Evolutionary conservation across 2,329 filamentous ascomycete species (phyloP).

Genomic region (Lizonia empirigonia): DNA sequence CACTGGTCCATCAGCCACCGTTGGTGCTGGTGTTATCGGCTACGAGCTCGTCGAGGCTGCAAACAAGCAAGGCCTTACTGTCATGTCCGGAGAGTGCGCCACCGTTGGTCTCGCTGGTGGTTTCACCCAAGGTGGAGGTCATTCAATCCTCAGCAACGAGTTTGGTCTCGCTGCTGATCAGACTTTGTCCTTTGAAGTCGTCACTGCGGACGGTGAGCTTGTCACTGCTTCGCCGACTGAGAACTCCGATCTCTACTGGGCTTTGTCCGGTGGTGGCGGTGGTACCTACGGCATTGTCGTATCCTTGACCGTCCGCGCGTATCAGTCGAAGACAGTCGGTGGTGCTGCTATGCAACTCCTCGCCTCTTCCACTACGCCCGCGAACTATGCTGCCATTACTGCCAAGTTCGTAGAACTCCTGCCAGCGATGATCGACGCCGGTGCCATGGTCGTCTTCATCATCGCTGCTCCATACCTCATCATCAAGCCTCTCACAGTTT

Average conservation of each 20-base stretch:
- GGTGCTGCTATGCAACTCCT: conserved; percentile 31
- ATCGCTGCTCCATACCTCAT: conserved; percentile 20
- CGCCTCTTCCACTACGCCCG: conserved; percentile 22
- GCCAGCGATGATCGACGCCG: conserved; percentile 29
- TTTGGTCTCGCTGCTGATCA: conserved; percentile 43
- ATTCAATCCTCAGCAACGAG: conserved; percentile 27
- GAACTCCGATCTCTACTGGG: conserved; percentile 47
- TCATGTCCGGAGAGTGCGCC: conserved; percentile 40
- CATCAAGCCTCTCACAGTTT: conserved; percentile 24
- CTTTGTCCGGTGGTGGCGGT: conserved; percentile 40
- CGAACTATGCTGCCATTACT: conserved; percentile 20
- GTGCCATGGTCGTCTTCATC: conserved; percentile 28
- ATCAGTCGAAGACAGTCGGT: conserved; percentile 25
- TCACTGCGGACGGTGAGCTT: conserved; percentile 38
- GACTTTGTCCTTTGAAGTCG: conserved; percentile 38
- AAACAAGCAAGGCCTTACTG: conserved; percentile 21
- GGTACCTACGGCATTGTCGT: conserved; percentile 41
- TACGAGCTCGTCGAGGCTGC: conserved; percentile 33
- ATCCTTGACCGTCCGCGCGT: conserved; percentile 38
- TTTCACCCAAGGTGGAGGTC: conserved; percentile 40
- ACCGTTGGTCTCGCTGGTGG: conserved; percentile 45
- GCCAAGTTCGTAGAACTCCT: conserved; percentile 22
- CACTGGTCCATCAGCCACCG: conserved; percentile 32
- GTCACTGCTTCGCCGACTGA: conserved; percentile 36
- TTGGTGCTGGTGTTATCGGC: conserved; percentile 38